Evolutionary conservation across 345 rosid species (phyloP), one percentile per base, ranked within the genome.

Genomic region (Salix viminalis): DNA sequence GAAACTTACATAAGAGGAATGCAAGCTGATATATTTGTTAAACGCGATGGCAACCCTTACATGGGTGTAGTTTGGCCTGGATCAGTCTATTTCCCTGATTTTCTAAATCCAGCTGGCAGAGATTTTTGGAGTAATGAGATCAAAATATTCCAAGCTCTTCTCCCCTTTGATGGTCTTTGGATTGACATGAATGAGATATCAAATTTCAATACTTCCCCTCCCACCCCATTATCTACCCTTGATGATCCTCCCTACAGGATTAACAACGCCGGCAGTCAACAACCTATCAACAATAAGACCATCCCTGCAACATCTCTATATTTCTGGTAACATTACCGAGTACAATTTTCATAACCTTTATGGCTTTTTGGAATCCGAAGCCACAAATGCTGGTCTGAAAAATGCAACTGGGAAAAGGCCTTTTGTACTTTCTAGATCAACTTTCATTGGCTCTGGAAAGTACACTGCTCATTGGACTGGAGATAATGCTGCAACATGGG

Each of bases 381-480:
- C 87, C 19, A 92, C 97, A 11, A 82, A 88, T 76, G 82, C 79
- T 24, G 95, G 89, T 74, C 72, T 92, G 75, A 75, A 65, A 46
- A 84, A 85, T 58, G 46, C 68, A 26, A 89, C 85, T 4, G 80
- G 86, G 0, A 88, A 87, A 80, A 85, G 95, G 86, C 91, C 97
- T 4, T 92, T 92, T 75, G 56, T 92, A 18, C 94, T 92, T 67
- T 70, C 89, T 0, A 84, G 97, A 77, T 92, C 97, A 28, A 92
- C 93, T 19, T 92, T 89, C 73, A 86, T 88, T 21, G 86, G 94
- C 83, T 90, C 93, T 1, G 97, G 97, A 32, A 89, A 82, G 78
- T 91, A 91, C 80, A 71, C 95, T 0, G 95, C 97, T 19, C 97
- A 92, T 58, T 91, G 95, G 95, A 92, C 97, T 0, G 97, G 97